These are phyloP conservation scores for Aureobasidium subglaciale DNA, from an alignment of 2,329 filamentous ascomycete species.

Conservation along the genomic window DNA sequence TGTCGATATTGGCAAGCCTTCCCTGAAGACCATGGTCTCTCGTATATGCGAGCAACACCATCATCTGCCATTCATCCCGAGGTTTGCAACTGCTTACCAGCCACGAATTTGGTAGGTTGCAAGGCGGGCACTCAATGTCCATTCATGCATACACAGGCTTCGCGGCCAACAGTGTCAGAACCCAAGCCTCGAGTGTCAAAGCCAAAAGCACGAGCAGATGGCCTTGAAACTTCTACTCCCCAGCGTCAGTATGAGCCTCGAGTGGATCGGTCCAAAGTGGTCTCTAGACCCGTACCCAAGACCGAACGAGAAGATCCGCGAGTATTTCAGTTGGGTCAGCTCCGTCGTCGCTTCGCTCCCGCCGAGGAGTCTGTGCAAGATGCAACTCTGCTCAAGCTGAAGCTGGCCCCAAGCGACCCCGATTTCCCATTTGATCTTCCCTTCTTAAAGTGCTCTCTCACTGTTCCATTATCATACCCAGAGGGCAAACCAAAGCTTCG, in stretches of 20 bases:
- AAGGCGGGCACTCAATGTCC: constrained; percentile 45
- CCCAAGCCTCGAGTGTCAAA: neutral
- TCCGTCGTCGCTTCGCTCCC: constrained; percentile 58
- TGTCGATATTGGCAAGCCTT: no score
- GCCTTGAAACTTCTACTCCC: neutral
- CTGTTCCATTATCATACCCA: constrained; percentile 60
- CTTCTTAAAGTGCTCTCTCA: constrained; percentile 59
- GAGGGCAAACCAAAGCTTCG: constrained; percentile 50
- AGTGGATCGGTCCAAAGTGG: constrained; percentile 43
- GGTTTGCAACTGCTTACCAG: neutral
- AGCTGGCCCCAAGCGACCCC: constrained; percentile 66
- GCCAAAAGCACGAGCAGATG: neutral
- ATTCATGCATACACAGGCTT: constrained; percentile 38
- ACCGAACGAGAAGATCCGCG: constrained; percentile 61
- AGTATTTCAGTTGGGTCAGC: constrained; percentile 66
- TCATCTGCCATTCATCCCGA: neutral
- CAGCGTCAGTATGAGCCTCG: constrained; percentile 25
- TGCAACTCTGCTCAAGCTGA: constrained; percentile 55
- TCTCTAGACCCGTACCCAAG: constrained; percentile 59
- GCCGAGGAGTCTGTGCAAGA: constrained; percentile 41
- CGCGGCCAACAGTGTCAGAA: neutral
- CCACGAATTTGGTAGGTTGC: constrained; percentile 36
- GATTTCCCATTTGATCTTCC: constrained; percentile 76
- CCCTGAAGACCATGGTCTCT: no score
- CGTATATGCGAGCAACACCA: neutral